Conservation (phyloP, 805 yeast genomes). For the Candida pseudoglaebosa region DNA sequence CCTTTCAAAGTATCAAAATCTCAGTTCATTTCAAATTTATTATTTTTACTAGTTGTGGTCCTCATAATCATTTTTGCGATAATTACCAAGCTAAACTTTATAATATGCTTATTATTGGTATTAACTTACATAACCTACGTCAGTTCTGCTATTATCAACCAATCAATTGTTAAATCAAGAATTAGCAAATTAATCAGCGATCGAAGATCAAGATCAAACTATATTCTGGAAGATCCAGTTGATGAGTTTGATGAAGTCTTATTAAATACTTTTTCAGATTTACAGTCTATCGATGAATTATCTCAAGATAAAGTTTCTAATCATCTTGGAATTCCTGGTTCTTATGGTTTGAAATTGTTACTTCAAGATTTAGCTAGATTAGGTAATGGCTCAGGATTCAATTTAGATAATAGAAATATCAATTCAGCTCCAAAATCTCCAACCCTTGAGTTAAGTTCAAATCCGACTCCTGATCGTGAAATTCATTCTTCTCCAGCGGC, state of each 20-base stretch:
- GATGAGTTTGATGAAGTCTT: constrained; percentile 16
- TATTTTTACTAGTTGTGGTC: constrained; percentile 45
- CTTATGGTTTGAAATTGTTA: constrained; percentile 30
- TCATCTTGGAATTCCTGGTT: constrained; percentile 14
- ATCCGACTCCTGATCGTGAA: neutral
- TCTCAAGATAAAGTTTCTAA: constrained; percentile 5
- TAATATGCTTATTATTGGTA: constrained; percentile 58
- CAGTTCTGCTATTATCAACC: constrained; percentile 33
- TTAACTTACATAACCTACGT: constrained; percentile 58
- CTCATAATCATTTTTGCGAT: constrained; percentile 49
- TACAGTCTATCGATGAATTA: constrained; percentile 27
- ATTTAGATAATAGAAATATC: neutral
- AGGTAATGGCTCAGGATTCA: constrained; percentile 2
- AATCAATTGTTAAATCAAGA: constrained; percentile 15
- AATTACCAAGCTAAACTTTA: constrained; percentile 50
- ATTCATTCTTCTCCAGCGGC: neutral
- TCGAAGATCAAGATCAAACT: constrained; percentile 21
- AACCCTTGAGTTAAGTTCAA: neutral
- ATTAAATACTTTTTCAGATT: constrained; percentile 16
- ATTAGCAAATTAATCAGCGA: constrained; percentile 14
- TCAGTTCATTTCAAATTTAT: constrained; percentile 58
- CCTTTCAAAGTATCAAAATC: constrained; percentile 56
- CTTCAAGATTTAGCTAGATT: constrained; percentile 29
- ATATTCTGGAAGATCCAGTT: constrained; percentile 3
- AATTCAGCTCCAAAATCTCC: constrained; percentile 1